These are phyloP conservation scores for Corrigiola litoralis DNA, from an alignment of 179 eudicot genomes.

Conservation along the genomic window DNA sequence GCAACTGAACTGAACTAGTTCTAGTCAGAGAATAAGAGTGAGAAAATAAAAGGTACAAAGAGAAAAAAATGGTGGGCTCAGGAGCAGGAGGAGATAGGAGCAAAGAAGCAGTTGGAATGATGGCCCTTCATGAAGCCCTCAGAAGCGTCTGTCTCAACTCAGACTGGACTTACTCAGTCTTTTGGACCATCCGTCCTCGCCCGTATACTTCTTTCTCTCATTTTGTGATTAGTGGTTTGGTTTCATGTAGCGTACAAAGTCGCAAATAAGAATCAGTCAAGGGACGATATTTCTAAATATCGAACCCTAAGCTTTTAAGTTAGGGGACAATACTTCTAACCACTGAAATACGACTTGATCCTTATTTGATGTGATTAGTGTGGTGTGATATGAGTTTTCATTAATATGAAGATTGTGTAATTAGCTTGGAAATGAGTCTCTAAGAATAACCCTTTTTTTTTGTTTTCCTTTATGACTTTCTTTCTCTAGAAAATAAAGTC, in stretches of 20 bases:
- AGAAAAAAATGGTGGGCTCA: constrained; percentile 80
- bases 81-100: constrained; percentile 53
- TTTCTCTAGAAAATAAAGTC: not conserved
- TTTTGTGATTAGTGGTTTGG: not conserved
- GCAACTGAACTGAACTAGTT: not conserved
- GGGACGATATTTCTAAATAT: no score
- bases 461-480: not conserved
- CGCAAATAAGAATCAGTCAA: no score
- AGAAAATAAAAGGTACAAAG: constrained; percentile 5
- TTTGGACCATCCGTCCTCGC: constrained; percentile 99
- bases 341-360: not conserved
- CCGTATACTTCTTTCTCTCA: constrained; percentile 47
- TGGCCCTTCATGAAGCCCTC: constrained; percentile 98
- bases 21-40: constrained; percentile 1
- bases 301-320: no score
- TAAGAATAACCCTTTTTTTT: not conserved
- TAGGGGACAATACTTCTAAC: no score
- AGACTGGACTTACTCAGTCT: constrained; percentile 98
- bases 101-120: constrained; percentile 99
- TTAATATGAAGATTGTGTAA: constrained; percentile 1
- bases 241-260: no score
- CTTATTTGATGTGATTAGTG: not conserved
- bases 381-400: constrained; percentile 6
- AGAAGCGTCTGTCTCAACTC: constrained; percentile 76
- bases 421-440: not conserved